Evolutionary conservation across 768 basidiomycete genomes (phyloP).

Genomic region (Lactarius sp.): DNA sequence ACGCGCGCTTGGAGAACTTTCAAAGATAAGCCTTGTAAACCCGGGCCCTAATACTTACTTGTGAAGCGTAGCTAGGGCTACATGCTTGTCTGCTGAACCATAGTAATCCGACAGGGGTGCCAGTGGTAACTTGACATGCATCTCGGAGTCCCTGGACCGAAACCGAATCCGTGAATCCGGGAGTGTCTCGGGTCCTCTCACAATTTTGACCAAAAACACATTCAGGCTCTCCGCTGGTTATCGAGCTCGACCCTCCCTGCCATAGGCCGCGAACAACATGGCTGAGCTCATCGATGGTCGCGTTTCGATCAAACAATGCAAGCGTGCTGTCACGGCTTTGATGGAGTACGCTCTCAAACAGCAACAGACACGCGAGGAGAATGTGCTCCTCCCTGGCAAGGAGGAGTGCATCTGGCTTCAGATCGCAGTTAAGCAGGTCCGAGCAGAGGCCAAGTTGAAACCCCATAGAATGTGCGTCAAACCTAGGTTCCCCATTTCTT

Average conservation of each 20-base stretch:
- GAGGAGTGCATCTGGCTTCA: constrained; percentile 90
- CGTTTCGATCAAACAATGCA: constrained; percentile 68
- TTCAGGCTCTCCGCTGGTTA: no score
- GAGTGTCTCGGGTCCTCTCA: constrained; percentile 12
- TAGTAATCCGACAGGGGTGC: no score
- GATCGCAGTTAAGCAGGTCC: constrained; percentile 79
- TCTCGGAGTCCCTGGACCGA: no score
- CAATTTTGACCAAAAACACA: neutral
- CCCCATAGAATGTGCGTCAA: constrained; percentile 77
- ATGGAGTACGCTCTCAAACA: constrained; percentile 62
- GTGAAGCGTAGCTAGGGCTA: no score
- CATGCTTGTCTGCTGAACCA: no score
- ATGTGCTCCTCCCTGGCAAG: constrained; percentile 67
- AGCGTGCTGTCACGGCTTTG: constrained; percentile 75
- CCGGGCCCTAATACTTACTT: no score
- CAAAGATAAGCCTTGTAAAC: no score
- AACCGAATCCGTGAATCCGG: neutral
- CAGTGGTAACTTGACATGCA: no score
- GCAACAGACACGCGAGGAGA: constrained; percentile 61
- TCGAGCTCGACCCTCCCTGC: neutral
- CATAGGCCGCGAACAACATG: neutral
- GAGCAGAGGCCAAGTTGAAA: constrained; percentile 68
- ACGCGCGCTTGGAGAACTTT: no score
- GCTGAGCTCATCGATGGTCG: constrained; percentile 58
- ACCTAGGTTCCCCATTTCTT: neutral